Conservation (phyloP, 805 yeast species). For the Candida maris region DNA sequence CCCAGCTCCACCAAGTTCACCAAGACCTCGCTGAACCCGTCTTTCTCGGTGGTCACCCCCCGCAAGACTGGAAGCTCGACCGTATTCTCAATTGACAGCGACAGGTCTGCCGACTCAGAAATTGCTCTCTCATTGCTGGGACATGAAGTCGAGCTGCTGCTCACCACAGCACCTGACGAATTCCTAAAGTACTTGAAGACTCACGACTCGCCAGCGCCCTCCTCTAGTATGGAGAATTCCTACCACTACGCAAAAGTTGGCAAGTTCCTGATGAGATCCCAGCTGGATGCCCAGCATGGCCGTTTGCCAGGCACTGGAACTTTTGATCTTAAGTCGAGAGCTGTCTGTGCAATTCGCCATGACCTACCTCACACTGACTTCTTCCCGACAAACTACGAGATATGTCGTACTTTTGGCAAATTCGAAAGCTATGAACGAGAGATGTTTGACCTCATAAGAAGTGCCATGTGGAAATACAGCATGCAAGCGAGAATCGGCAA, state of each 20-base stretch:
- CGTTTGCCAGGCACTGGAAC: conserved; percentile 86
- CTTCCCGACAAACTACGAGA: conserved; percentile 63
- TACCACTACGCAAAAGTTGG: conserved; percentile 75
- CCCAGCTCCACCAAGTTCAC: conserved; percentile 36
- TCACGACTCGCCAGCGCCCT: conserved; percentile 4
- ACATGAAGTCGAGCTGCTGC: conserved; percentile 68
- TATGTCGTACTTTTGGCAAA: conserved; percentile 56
- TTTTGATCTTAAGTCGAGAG: conserved; percentile 89
- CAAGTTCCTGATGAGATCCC: conserved; percentile 79
- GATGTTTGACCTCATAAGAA: conserved; percentile 64
- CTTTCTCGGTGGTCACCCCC: conserved; percentile 53
- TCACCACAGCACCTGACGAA: conserved; percentile 56
- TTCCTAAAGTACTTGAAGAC: conserved; percentile 38
- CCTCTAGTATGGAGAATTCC: conserved; percentile 11
- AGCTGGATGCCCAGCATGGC: conserved; percentile 76
- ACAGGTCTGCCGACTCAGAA: conserved; percentile 63
- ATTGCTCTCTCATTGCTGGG: conserved; percentile 72
- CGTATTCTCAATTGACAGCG: conserved; percentile 66
- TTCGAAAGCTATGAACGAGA: conserved; percentile 85
- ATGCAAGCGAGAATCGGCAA: conserved; percentile 92
- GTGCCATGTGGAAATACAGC: conserved; percentile 78
- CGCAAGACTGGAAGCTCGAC: conserved; percentile 17
- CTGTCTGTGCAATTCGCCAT: conserved; percentile 80
- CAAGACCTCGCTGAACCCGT: conserved; percentile 47
- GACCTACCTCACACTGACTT: conserved; percentile 56